phyloP scores from a whole-genome alignment of 192 early-diverging fungal genomes.

The Kappamyces sp. region DNA sequence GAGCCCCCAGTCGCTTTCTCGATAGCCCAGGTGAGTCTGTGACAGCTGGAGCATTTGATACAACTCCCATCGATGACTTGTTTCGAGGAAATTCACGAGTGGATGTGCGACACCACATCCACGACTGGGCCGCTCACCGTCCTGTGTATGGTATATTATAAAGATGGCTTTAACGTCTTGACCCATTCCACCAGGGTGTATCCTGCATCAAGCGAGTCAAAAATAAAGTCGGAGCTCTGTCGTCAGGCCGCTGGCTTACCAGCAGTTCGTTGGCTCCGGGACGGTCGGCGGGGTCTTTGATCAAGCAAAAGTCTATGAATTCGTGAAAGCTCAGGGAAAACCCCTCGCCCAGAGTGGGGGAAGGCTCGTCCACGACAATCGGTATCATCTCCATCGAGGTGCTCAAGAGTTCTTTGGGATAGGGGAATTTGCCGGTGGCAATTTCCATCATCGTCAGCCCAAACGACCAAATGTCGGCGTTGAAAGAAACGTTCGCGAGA shows the following conservation, averaged over 20 bases:
- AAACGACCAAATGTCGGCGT: conserved; percentile 8
- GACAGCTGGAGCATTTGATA: conserved; percentile 1
- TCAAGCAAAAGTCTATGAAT: too few species aligned
- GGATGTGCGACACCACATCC: too few species aligned
- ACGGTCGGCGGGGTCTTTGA: too few species aligned
- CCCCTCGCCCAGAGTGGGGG: too few species aligned
- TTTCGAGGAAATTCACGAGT: too few species aligned
- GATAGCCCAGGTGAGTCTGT: conserved; percentile 6
- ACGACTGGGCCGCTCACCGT: too few species aligned
- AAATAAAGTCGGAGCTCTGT: conserved; percentile 5
- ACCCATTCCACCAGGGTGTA: conserved; percentile 10
- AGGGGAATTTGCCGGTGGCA: conserved; percentile 13
- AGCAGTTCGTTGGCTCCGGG: too few species aligned
- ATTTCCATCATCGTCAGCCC: conserved; percentile 21
- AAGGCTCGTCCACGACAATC: too few species aligned
- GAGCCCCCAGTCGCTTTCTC: conserved; percentile 9
- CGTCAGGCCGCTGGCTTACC: background rate
- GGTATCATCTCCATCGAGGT: too few species aligned
- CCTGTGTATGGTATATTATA: background rate
- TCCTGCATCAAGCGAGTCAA: background rate
- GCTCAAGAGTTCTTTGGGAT: conserved; percentile 7
- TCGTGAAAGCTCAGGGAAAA: too few species aligned
- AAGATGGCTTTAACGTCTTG: conserved; percentile 6
- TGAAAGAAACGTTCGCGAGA: conserved; percentile 24
- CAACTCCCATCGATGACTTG: background rate